Base-by-base conservation (phyloP, 208 protist genomes). In the Trypanosoma scelopori region DNA sequence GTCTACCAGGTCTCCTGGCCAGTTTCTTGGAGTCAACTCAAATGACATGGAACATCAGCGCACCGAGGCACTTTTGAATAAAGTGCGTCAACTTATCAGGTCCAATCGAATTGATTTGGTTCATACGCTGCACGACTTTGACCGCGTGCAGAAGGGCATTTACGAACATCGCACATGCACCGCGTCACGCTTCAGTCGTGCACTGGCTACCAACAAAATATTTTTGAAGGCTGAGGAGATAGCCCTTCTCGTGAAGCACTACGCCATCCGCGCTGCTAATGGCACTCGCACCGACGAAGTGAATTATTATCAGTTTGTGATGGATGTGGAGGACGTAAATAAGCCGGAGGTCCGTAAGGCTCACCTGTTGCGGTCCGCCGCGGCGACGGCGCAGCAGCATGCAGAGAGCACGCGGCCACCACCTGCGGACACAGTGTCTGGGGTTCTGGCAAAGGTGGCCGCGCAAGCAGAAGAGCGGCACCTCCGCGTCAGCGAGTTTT, bases 221-320 rank as follows among this genome's bases (percentile, higher is more conserved):
- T 84, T 82, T 59, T 71, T 97, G 2, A 71, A 84, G 1, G 63
- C 74, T 15, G 68, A 88, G 39, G 88, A 97, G 55, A 71, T 92
- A 62, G 73, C 66, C 35, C 68, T 97, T 56, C 81, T 97, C 22
- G 80, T 87, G 16, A 73, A 77, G 46, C 89, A 87, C 55, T 97
- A 97, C 73, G 74, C 78, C 16, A 76, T 92, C 9, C 84, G 85
- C 1, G 72, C 64, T 61, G 62, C 81, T 5, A 84, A 91, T 46
- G 89, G 85, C 20, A 69, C 67, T 20, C 75, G 76, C 16, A 85
- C 79, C 61, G 84, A 87, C 37, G 81, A 90, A 41, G 84, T 97
- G 27, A 92, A 95, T 59, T 97, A 97, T 66, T 87, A 90, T 51
- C 72, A 87, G 55, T 97, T 97, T 65, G 81, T 93, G 0, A 75